Evolutionary conservation across 352 stramenopile species (phyloP).

Genomic region (Phytophthora quininea): DNA sequence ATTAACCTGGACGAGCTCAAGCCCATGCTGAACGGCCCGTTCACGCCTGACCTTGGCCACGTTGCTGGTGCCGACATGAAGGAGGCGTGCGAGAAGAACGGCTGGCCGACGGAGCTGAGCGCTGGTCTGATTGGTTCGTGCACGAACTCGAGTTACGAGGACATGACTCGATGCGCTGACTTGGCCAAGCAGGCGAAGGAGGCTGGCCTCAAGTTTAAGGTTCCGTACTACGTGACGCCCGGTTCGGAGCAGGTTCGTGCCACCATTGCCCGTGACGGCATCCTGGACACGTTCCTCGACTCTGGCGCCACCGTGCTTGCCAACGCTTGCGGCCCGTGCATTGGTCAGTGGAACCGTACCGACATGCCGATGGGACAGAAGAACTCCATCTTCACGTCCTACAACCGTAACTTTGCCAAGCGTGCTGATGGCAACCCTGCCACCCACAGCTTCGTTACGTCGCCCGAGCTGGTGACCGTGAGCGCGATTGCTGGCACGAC

Average conservation of each 20-base stretch:
- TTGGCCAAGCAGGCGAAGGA: slow-evolving; percentile 86
- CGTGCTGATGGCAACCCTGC: slow-evolving; percentile 93
- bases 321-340: slow-evolving; percentile 94
- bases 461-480: slow-evolving; percentile 91
- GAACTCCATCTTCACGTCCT: slow-evolving; percentile 96
- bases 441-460: slow-evolving; percentile 94
- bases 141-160: slow-evolving; percentile 96
- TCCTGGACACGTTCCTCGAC: slow-evolving; percentile 90
- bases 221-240: slow-evolving; percentile 92
- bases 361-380: slow-evolving; percentile 88
- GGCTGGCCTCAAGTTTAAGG: slow-evolving; percentile 91
- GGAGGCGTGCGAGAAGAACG: slow-evolving; percentile 83
- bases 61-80: slow-evolving; percentile 75
- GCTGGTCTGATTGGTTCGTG: slow-evolving; percentile 94
- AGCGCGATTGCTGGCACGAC: slow-evolving; percentile 89
- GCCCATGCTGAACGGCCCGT: slow-evolving; percentile 92
- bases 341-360: slow-evolving; percentile 94
- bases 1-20: slow-evolving; percentile 92
- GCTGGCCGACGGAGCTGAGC: slow-evolving; percentile 90
- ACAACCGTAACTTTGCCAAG: slow-evolving; percentile 96
- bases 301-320: slow-evolving; percentile 89
- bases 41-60: slow-evolving; percentile 92
- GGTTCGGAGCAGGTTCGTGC: slow-evolving; percentile 93
- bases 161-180: slow-evolving; percentile 92
- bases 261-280: slow-evolving; percentile 91